Evolutionary conservation across 148 eudicot species (phyloP).

Genomic region (Hydrangea macrophylla): DNA sequence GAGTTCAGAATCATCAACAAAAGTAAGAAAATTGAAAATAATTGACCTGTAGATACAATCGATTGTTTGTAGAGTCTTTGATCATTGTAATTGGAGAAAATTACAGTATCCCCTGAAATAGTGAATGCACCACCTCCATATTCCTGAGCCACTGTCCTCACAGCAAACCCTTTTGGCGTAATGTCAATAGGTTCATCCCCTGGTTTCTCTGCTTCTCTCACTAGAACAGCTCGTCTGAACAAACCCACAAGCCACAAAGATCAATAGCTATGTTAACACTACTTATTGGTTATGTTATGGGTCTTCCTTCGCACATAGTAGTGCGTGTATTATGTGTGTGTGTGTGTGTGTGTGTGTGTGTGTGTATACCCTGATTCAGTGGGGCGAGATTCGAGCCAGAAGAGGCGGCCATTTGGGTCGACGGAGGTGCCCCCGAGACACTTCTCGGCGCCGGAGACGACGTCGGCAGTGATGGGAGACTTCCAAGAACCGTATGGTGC

Average conservation of each 20-base stretch:
- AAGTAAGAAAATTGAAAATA: conserved; percentile 6
- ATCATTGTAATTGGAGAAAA: conserved; percentile 70
- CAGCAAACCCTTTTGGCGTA: conserved; percentile 72
- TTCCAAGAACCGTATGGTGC: conserved; percentile 92
- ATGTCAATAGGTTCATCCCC: conserved; percentile 54
- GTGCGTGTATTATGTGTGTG: background rate
- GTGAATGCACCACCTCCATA: conserved; percentile 94
- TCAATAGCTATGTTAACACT: background rate
- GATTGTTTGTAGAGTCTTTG: conserved; percentile 73
- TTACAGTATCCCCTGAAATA: conserved; percentile 41
- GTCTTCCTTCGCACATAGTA: no score
- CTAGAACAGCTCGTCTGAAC: conserved; percentile 66
- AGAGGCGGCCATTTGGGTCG: conserved; percentile 59
- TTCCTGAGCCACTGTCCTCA: conserved; percentile 76
- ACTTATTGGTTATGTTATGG: background rate
- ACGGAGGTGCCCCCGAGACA: conserved; percentile 73
- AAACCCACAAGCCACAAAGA: conserved; percentile 9
- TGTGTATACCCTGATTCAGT: conserved; percentile 67
- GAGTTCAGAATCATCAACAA: background rate
- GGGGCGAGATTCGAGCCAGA: conserved; percentile 89
- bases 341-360: background rate
- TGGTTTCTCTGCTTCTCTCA: conserved; percentile 44
- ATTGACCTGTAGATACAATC: conserved; percentile 39
- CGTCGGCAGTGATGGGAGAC: conserved; percentile 84
- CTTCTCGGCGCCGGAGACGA: conserved; percentile 64